Percentiles rank a stretch among this genome's conserved stretches.
Conservation (phyloP, 2,329 filamentous ascomycete genomes). For the Talaromyces sp. region DNA sequence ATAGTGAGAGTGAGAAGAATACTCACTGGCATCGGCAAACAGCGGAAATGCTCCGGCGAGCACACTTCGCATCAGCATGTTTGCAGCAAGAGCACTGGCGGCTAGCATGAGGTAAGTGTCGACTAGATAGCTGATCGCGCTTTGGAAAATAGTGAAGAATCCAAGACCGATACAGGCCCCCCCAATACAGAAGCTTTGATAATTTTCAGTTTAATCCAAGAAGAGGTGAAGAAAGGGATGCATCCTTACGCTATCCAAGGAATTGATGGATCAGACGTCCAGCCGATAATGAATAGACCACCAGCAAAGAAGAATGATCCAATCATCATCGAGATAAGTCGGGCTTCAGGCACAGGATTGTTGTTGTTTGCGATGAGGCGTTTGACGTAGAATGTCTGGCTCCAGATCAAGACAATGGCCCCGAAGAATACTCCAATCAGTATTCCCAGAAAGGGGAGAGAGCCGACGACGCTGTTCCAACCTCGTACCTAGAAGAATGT, state of each 20-base stretch:
- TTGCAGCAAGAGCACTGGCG: conserved; percentile 12
- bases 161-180: conserved; percentile 8
- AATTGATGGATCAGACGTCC: conserved; percentile 9
- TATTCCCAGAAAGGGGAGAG: conserved; percentile 43
- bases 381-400: conserved; percentile 37
- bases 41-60: conserved; percentile 7
- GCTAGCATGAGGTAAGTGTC: conserved; percentile 7
- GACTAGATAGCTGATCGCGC: conserved; percentile 1
- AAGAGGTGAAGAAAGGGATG: no score
- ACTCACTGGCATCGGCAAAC: conserved; percentile 8
- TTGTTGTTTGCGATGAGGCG: conserved; percentile 30
- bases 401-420: conserved; percentile 40
- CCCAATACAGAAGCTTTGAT: conserved; percentile 1
- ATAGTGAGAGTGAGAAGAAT: not conserved
- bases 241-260: conserved; percentile 6
- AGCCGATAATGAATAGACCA: conserved; percentile 12
- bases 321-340: conserved; percentile 25
- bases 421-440: conserved; percentile 44
- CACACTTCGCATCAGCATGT: conserved; percentile 3
- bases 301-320: conserved; percentile 20
- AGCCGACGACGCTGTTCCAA: conserved; percentile 38
- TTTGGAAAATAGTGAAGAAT: conserved; percentile 14
- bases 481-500: conserved; percentile 31
- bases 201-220: not conserved
- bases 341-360: conserved; percentile 34